Base-by-base conservation (phyloP, 108 stramenopile genomes). In the Conticribra guillardii region DNA sequence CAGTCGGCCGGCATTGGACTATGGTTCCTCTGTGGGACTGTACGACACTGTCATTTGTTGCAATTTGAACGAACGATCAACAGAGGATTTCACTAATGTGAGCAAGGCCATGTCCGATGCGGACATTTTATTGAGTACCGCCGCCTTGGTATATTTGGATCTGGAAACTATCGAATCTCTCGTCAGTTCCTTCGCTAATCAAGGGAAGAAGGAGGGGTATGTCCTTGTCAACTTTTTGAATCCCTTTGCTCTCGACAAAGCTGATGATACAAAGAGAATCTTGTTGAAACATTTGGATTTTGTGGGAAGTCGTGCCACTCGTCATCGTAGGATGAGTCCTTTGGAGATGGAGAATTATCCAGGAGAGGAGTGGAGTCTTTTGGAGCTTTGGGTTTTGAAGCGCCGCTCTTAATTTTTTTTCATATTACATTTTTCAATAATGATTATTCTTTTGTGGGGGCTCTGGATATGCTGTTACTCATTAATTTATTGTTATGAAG, bases 151-250 rank as follows among this genome's bases (percentile, higher is more conserved):
- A 2, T 79, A 79, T 32, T 64, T 79, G 16, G 78, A 79, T 61
- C 22, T 79, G 30, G 78, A 79, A 27, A 59, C 71, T 0, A 73
- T 79, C 54, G 75, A 68, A 7, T 26, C 28, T 15, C 54, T 76
- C 41, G 33, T 72, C 21, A 34, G 47, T 22, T 34, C 81, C 44
- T 82, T 82, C 54, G 68, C 64, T 9, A 54, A 41, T 11, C 5
- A 51, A 11, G 50, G 7, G 18, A 62, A 34, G 21, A 62, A 53
- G 8, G 71, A 82, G 21, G 81, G 75, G 7, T 71, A 65, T 22
- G 28, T 76, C 23, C 49, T 82, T 18, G 81, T 82, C 28, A 82
- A 82, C 69, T 82, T 82, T 71, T 61, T 82, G 50, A 82, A 76
- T 71, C 75, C 75, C 0, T 82, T 82, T 68, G 63, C 68, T 14